phyloP scores from a whole-genome alignment of 2,329 filamentous ascomycete species.

The Gyromitra esculenta region DNA sequence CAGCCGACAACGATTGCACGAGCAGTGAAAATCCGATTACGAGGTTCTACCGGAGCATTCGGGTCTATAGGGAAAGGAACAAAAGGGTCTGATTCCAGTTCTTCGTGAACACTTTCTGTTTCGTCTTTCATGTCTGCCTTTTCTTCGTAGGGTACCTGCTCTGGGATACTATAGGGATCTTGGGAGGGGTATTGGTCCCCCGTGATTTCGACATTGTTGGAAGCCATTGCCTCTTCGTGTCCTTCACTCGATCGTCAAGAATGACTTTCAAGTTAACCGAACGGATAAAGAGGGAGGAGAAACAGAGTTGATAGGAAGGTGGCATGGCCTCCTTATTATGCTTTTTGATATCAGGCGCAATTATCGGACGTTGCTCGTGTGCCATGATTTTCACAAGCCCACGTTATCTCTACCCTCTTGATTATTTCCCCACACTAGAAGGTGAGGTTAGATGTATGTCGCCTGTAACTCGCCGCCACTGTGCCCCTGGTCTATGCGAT shows the following conservation, averaged over 20 bases:
- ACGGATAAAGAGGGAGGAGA: constrained; percentile 15
- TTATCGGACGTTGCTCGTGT: constrained; percentile 5
- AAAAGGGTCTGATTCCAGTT: constrained; percentile 55
- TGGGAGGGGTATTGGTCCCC: constrained; percentile 15
- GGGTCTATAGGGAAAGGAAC: constrained; percentile 62
- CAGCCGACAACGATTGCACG: constrained; percentile 68
- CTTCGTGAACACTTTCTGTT: constrained; percentile 43
- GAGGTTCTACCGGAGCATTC: constrained; percentile 61
- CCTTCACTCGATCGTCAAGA: constrained; percentile 17
- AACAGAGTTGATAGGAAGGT: neutral
- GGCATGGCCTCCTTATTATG: constrained; percentile 34
- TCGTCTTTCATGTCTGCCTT: constrained; percentile 47
- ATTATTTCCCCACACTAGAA: constrained; percentile 17
- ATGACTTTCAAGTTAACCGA: constrained; percentile 6
- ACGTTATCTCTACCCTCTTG: constrained; percentile 26
- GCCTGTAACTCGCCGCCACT: constrained; percentile 24
- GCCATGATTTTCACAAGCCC: constrained; percentile 5
- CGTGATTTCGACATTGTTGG: constrained; percentile 28
- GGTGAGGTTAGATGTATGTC: constrained; percentile 10
- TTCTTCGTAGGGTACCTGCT: constrained; percentile 14
- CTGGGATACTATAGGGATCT: neutral
- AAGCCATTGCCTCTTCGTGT: constrained; percentile 35
- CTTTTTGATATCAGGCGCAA: constrained; percentile 16
- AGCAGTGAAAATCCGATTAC: constrained; percentile 65
- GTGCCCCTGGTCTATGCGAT: constrained; percentile 7